Base-by-base conservation (phyloP, 129 eudicot species). In the Flaveria sonorensis region DNA sequence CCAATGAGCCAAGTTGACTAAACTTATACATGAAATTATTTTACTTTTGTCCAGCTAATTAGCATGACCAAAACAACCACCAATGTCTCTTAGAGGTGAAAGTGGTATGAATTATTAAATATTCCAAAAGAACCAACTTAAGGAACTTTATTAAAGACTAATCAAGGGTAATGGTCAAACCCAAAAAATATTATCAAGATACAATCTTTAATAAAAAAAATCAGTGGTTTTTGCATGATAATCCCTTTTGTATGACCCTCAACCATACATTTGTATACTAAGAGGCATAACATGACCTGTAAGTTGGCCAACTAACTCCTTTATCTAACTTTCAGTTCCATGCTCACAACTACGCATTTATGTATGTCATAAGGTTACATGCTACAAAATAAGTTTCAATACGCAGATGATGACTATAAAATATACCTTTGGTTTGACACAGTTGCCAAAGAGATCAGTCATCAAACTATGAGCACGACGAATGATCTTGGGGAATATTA, bases 231-330 rank as follows among this genome's bases (percentile, higher is more conserved):
- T 42, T 19, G 59, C n/a, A 24, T 24, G 16, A 52, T 52, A 15
- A 24, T 53, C 52, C 94, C 97, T 91, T 88, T 48, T 91, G 94
- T 55, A 91, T 87, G 28, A 88, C 97, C 79, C 94, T 82, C 94
- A 91, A 68, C 97, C 92, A 75, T 88, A 88, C 90, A 88, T 91
- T 71, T 88, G 92, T 52, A 88, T 88, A 75, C 90, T 88, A 36
- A 91, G 89, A 77, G 92, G 85, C 87, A 91, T 75, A 59, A 93
- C n/a, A 84, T 91, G 92, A 66, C 93, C n/a, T 14, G 74, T 72
- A 77, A 91, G 87, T 52, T 91, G 90, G 66, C 71, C 80, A 26
- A 92, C 96, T 72, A 93, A 83, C 68, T 91, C 93, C 84, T 84
- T n/a, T n/a, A n/a, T n/a, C n/a, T n/a, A n/a, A n/a, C n/a, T n/a